Conservation (phyloP, 495 filamentous ascomycete genomes). For the Penicillium coffeae region DNA sequence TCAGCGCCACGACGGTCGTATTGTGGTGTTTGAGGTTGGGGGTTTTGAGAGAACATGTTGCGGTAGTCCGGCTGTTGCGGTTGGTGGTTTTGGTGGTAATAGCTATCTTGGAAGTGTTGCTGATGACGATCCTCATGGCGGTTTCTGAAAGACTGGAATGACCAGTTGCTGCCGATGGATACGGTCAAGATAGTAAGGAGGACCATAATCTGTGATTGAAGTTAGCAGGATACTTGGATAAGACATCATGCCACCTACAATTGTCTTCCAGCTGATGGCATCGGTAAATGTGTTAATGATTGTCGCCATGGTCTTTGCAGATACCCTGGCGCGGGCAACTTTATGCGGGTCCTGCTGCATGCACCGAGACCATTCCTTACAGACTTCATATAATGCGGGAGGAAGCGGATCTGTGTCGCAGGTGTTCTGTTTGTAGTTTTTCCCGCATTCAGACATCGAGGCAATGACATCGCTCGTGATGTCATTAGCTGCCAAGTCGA, state of each 20-base stretch:
- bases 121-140: slow-evolving; percentile 32
- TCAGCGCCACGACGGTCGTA: no score
- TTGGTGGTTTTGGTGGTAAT: slow-evolving; percentile 23
- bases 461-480: slow-evolving; percentile 60
- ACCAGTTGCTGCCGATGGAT: slow-evolving; percentile 45
- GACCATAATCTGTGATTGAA: slow-evolving; percentile 32
- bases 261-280: slow-evolving; percentile 68
- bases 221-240: slow-evolving; percentile 13
- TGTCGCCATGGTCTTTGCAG: slow-evolving; percentile 74
- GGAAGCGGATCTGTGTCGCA: slow-evolving; percentile 66
- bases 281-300: slow-evolving; percentile 73
- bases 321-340: slow-evolving; percentile 63
- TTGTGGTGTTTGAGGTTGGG: no score
- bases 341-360: slow-evolving; percentile 72
- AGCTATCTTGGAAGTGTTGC: slow-evolving; percentile 14
- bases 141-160: slow-evolving; percentile 43
- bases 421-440: slow-evolving; percentile 66
- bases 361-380: slow-evolving; percentile 76
- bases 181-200: slow-evolving; percentile 41
- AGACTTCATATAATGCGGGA: slow-evolving; percentile 61
- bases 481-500: slow-evolving; percentile 63
- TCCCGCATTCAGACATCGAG: slow-evolving; percentile 67
- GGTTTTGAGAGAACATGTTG: no score
- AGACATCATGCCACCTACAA: slow-evolving; percentile 44
- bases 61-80: slow-evolving; percentile 19